These are phyloP conservation scores for Lactarius indigo DNA, from an alignment of 768 basidiomycete genomes.

Conservation along the genomic window DNA sequence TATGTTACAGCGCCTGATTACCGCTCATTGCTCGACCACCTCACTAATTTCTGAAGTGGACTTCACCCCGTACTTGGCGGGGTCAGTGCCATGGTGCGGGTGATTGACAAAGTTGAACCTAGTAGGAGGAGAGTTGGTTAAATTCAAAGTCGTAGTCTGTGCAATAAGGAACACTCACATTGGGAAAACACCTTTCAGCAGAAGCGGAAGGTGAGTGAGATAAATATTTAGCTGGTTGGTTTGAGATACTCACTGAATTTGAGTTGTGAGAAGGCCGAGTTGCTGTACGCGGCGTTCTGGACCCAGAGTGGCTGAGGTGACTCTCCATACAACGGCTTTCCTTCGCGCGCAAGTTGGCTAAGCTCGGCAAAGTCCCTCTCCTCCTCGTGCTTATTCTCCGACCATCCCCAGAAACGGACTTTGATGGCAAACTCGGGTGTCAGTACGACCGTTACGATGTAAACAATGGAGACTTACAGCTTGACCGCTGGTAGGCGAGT, in stretches of 20 bases:
- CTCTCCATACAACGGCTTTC: slow-evolving; percentile 83
- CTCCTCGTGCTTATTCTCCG: slow-evolving; percentile 82
- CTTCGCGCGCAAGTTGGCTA: slow-evolving; percentile 65
- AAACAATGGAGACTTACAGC: slow-evolving; percentile 52
- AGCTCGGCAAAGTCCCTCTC: slow-evolving; percentile 76
- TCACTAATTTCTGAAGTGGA: slow-evolving; percentile 28
- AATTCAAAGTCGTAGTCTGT: neutral
- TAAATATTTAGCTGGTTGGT: neutral
- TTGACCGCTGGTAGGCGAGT: slow-evolving; percentile 87
- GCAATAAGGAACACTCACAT: slow-evolving; percentile 48
- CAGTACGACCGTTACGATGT: slow-evolving; percentile 12
- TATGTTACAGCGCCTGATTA: slow-evolving; percentile 8
- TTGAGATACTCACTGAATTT: slow-evolving; percentile 68
- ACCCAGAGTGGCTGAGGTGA: slow-evolving; percentile 82
- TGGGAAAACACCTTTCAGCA: slow-evolving; percentile 58
- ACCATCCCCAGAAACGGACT: slow-evolving; percentile 97
- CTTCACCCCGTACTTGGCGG: slow-evolving; percentile 60
- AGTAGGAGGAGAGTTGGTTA: slow-evolving; percentile 13
- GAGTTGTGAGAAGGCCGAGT: slow-evolving; percentile 90
- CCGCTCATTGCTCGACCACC: slow-evolving; percentile 21
- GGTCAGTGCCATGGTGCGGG: slow-evolving; percentile 78
- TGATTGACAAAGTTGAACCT: slow-evolving; percentile 98
- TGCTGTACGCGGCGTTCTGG: slow-evolving; percentile 80
- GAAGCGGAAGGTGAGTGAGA: neutral
- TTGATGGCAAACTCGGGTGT: slow-evolving; percentile 4